Percentiles rank a stretch among this genome's conserved stretches.
These are phyloP conservation scores for Alternaria atra DNA, from an alignment of 2,329 filamentous ascomycete genomes.

Conservation along the genomic window DNA sequence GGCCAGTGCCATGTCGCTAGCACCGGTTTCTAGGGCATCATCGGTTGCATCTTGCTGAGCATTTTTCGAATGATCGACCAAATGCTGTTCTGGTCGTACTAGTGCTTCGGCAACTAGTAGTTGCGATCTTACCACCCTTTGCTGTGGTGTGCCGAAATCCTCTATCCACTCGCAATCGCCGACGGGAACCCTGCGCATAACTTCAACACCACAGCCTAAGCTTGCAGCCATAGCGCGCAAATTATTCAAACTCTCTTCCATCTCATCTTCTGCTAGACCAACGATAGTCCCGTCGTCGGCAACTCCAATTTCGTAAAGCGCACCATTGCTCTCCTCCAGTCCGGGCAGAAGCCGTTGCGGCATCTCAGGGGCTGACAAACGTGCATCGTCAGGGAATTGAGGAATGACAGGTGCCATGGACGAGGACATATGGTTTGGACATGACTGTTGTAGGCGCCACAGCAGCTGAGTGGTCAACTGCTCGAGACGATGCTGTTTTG, in stretches of 20 bases:
- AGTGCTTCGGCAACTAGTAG: conserved; percentile 91
- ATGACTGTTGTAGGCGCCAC: conserved; percentile 95
- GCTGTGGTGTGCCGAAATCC: conserved; percentile 43
- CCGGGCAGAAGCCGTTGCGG: conserved; percentile 71
- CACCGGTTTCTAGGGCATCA: neutral
- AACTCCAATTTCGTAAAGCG: conserved; percentile 95
- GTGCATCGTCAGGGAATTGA: conserved; percentile 73
- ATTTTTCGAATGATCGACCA: conserved; percentile 30
- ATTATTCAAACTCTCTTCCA: conserved; percentile 88
- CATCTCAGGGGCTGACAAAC: conserved; percentile 65
- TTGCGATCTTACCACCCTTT: conserved; percentile 51
- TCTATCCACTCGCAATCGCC: conserved; percentile 83
- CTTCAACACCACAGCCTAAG: conserved; percentile 83
- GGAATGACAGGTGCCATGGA: conserved; percentile 79
- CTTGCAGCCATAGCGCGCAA: conserved; percentile 91
- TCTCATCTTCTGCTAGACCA: conserved; percentile 86
- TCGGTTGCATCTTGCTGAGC: conserved; percentile 13
- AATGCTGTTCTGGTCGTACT: conserved; percentile 69
- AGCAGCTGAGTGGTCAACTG: conserved; percentile 94
- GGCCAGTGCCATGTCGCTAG: neutral
- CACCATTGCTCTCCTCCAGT: conserved; percentile 90
- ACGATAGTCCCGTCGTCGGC: conserved; percentile 92
- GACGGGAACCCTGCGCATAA: conserved; percentile 83
- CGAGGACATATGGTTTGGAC: conserved; percentile 84
- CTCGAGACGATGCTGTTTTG: conserved; percentile 83